phyloP scores from a whole-genome alignment of 306 rosid genomes.

The Myrica gale region DNA sequence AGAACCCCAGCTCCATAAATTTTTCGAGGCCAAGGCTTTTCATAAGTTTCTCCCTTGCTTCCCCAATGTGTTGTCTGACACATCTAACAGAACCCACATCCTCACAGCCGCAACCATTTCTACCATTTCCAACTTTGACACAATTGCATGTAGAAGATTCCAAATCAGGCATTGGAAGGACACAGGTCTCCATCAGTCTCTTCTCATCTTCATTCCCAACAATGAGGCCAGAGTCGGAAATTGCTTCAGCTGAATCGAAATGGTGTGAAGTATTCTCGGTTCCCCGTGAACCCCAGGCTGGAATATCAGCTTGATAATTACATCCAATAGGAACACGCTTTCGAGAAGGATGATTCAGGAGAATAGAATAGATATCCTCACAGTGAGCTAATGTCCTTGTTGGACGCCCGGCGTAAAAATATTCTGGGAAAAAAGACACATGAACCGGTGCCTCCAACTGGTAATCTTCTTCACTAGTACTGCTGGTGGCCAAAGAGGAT shows the following conservation, averaged over 20 bases:
- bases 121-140: conserved; percentile 33
- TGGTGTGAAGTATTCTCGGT: conserved; percentile 1
- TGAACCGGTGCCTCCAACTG: conserved; percentile 32
- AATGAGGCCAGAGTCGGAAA: conserved; percentile 11
- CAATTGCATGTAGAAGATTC: not conserved
- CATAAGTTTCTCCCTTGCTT: conserved; percentile 38
- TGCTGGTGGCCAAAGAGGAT: conserved; percentile 48
- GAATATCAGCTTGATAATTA: conserved; percentile 52
- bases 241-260: no score
- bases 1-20: conserved; percentile 51
- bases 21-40: conserved; percentile 41
- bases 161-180: conserved; percentile 39
- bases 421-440: conserved; percentile 32
- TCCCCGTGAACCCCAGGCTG: conserved; percentile 36
- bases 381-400: conserved; percentile 30
- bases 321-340: conserved; percentile 48
- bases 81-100: conserved; percentile 49
- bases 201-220: conserved; percentile 28
- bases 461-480: conserved; percentile 43
- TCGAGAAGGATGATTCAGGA: conserved; percentile 34
- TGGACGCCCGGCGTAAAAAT: conserved; percentile 35
- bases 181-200: conserved; percentile 43
- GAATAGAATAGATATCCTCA: conserved; percentile 33
- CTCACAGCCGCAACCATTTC: conserved; percentile 38
- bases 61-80: conserved; percentile 43